Percentiles rank a stretch among this genome's conserved stretches.
These are phyloP conservation scores for Iris macrosiphon DNA, from an alignment of 106 monocot species.

Conservation along the genomic window DNA sequence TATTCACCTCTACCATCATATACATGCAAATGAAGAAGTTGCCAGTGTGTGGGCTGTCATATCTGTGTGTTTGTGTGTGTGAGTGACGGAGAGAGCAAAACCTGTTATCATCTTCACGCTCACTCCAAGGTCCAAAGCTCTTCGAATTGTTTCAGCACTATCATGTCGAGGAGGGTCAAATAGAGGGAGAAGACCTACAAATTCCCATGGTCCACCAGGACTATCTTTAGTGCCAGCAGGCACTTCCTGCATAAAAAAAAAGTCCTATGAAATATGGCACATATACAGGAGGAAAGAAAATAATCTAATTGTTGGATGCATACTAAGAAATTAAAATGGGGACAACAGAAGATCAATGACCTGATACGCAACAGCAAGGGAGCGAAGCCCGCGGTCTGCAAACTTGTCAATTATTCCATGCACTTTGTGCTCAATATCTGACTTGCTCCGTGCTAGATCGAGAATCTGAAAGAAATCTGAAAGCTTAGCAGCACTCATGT, in stretches of 20 bases:
- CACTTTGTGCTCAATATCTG: conserved; percentile 37
- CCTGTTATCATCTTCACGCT: conserved; percentile 68
- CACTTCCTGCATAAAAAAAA: conserved; percentile 26
- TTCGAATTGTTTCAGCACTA: conserved; percentile 55
- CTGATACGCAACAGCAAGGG: conserved; percentile 54
- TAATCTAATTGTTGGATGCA: too few relatives aligned
- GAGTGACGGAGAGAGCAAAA: neutral
- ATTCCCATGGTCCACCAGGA: conserved; percentile 46
- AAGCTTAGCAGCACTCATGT: neutral
- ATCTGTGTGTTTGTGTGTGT: neutral
- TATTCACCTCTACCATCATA: neutral
- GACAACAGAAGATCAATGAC: conserved; percentile 8
- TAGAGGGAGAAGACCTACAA: conserved; percentile 51
- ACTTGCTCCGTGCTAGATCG: conserved; percentile 31
- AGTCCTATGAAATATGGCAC: neutral
- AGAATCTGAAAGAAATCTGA: conserved; percentile 25
- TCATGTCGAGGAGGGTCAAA: conserved; percentile 65
- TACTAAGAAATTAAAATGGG: neutral
- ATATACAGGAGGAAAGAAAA: neutral
- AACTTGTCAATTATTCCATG: conserved; percentile 42
- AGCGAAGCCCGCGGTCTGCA: conserved; percentile 52
- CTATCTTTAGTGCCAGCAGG: conserved; percentile 42
- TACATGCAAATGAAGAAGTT: neutral
- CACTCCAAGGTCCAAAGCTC: conserved; percentile 50
- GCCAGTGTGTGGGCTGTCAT: neutral